Evolutionary conservation across 768 basidiomycete species (phyloP).

Genomic region (Porphyrellus cyaneotinctus): DNA sequence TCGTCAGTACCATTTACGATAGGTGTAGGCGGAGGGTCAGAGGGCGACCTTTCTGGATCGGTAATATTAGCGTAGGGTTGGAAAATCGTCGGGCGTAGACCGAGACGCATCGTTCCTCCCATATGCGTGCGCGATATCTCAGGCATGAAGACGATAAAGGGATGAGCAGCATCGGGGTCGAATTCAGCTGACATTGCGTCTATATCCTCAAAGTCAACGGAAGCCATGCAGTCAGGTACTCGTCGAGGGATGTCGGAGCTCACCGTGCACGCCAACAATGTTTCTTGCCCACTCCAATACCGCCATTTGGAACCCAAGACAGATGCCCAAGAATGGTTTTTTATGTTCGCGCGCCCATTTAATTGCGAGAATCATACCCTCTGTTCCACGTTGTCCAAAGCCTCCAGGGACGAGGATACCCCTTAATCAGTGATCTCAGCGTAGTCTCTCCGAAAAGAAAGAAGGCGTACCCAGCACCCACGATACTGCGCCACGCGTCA

Average conservation of each 20-base stretch:
- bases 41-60: conserved; percentile 12
- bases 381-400: conserved; percentile 89
- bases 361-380: conserved; percentile 98
- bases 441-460: not conserved
- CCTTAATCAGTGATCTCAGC: conserved; percentile 37
- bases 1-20: conserved; percentile 1
- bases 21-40: conserved; percentile 8
- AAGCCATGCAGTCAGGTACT: not conserved
- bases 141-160: conserved; percentile 95
- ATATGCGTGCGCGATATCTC: conserved; percentile 97
- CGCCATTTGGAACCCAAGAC: conserved; percentile 95
- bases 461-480: conserved; percentile 71
- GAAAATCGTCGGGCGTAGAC: conserved; percentile 93
- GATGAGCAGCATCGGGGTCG: conserved; percentile 52
- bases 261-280: conserved; percentile 68
- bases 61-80: conserved; percentile 36
- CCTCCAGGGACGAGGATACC: conserved; percentile 98
- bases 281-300: conserved; percentile 93
- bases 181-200: conserved; percentile 90
- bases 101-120: conserved; percentile 99
- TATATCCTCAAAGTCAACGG: conserved; percentile 28
- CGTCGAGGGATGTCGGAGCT: conserved; percentile 13
- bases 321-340: conserved; percentile 93
- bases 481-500: conserved; percentile 91
- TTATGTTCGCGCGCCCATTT: conserved; percentile 96